phyloP scores from a whole-genome alignment of 305 asterid species.

The Euphrasia arctica region DNA sequence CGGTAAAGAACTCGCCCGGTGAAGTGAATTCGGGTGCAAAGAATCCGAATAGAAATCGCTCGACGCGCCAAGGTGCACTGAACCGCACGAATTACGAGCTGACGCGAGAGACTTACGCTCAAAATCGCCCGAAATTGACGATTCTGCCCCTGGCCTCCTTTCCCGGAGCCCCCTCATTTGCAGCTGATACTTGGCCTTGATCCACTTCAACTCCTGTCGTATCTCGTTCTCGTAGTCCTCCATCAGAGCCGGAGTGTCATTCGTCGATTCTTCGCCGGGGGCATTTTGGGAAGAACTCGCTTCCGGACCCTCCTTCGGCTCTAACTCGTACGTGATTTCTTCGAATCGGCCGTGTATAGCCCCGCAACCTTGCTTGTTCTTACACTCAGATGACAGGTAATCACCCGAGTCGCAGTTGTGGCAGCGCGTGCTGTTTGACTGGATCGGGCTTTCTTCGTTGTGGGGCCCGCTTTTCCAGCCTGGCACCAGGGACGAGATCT shows the following conservation, averaged over 20 bases:
- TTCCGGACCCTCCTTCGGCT: conserved; percentile 32
- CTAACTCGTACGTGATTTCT: conserved; percentile 59
- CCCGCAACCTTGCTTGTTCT: conserved; percentile 53
- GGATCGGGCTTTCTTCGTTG: conserved; percentile 34
- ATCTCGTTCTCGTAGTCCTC: conserved; percentile 45
- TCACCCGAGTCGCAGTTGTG: conserved; percentile 47
- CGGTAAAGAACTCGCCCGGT: conserved; percentile 48
- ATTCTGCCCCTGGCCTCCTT: conserved; percentile 33
- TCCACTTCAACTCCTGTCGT: conserved; percentile 59
- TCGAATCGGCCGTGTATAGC: conserved; percentile 88
- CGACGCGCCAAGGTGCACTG: conserved; percentile 31
- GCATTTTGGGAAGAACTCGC: conserved; percentile 27
- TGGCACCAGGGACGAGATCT: conserved; percentile 66
- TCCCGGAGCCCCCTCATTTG: conserved; percentile 39
- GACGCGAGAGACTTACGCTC: conserved; percentile 22
- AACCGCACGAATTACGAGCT: conserved; percentile 27
- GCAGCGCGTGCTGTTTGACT: conserved; percentile 23
- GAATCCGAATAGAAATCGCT: conserved; percentile 28
- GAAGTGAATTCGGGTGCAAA: conserved; percentile 43
- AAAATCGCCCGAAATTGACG: conserved; percentile 2
- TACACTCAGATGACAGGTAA: conserved; percentile 41
- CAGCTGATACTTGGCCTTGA: conserved; percentile 52
- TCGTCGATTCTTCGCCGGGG: conserved; percentile 9
- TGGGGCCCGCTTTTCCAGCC: conserved; percentile 56
- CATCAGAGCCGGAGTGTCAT: conserved; percentile 22